Evolutionary conservation across 768 basidiomycete genomes (phyloP).

Genomic region (Infundibulicybe gibba): DNA sequence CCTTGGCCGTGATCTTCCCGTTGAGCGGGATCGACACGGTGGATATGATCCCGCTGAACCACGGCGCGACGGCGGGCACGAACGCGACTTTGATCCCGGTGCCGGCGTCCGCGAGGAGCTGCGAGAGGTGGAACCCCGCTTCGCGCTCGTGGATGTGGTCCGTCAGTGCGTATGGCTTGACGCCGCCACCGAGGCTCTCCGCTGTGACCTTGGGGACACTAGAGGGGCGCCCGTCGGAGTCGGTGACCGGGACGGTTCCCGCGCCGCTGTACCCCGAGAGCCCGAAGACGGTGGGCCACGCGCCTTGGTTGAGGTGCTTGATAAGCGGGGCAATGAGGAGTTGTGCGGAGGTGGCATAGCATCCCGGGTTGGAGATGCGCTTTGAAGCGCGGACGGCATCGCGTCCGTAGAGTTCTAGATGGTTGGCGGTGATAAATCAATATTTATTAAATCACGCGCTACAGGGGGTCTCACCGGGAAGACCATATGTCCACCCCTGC

Average conservation of each 20-base stretch:
- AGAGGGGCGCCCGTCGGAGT: constrained; percentile 63
- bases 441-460: constrained; percentile 20
- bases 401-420: constrained; percentile 84
- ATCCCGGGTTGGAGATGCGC: constrained; percentile 95
- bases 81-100: constrained; percentile 66
- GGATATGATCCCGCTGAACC: constrained; percentile 96
- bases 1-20: constrained; percentile 61
- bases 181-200: constrained; percentile 67
- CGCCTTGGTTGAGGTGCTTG: constrained; percentile 54
- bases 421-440: constrained; percentile 18
- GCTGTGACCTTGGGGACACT: constrained; percentile 82
- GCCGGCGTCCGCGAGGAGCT: constrained; percentile 37
- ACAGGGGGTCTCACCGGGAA: constrained; percentile 83
- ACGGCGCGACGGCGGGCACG: constrained; percentile 82
- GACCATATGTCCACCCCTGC: constrained; percentile 92
- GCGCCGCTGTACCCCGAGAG: constrained; percentile 95
- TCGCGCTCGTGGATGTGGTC: constrained; percentile 99
- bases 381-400: constrained; percentile 62
- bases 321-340: constrained; percentile 89
- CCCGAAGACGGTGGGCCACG: constrained; percentile 84
- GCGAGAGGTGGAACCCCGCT: constrained; percentile 78
- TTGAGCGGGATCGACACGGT: constrained; percentile 81
- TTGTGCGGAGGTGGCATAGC: constrained; percentile 93
- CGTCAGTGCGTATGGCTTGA: constrained; percentile 87
- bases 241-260: constrained; percentile 75